Base-by-base conservation (phyloP, 169 alveolate species). In the Plasmodium knowlesi region DNA sequence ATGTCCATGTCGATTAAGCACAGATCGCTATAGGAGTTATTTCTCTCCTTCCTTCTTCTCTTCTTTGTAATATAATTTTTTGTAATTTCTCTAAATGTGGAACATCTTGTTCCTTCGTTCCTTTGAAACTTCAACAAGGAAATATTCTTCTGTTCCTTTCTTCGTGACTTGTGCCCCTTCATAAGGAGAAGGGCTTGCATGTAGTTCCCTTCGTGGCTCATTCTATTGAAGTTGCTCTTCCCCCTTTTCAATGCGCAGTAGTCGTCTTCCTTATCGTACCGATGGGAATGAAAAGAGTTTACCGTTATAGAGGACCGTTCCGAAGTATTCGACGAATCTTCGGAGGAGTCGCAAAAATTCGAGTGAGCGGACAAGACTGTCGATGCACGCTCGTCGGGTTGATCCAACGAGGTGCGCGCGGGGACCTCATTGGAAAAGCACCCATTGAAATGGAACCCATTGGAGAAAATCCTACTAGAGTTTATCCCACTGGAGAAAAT, bases 1-100 rank as follows among this genome's bases (percentile, higher is more conserved):
- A 83, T 84, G 53, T 92, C 95, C 95, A 83, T 83, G 71, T 92
- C 92, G 25, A 83, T 84, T 54, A 83, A 54, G 50, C 95, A 83
- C 70, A 92, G 67, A 83, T 83, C 81, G 39, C 46, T 78, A 22
- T 37, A 81, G n/a, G 92, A 76, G 73, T 70, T 67, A n/a, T 39
- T 28, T 72, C 39, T 25, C 61, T 73, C 28, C 71, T 79, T 46
- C 43, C 50, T 34, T 30, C 67, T 57, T 25, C 84, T 79, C 32
- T 79, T 71, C 46, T 70, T 83, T 79, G 72, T 82, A 16, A 19
- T 79, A 4, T 16, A 46, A 71, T 78, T 12, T 70, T 79, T 78
- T 46, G 5, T 53, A 9, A 43, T 3, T 3, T 50, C 61, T 12
- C 25, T 72, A n/a, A 16, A 19, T 5, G 54, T 30, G 8, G 76